Base-by-base conservation (phyloP, 2,329 filamentous ascomycete species). In the Arthrobotrys sinensis region DNA sequence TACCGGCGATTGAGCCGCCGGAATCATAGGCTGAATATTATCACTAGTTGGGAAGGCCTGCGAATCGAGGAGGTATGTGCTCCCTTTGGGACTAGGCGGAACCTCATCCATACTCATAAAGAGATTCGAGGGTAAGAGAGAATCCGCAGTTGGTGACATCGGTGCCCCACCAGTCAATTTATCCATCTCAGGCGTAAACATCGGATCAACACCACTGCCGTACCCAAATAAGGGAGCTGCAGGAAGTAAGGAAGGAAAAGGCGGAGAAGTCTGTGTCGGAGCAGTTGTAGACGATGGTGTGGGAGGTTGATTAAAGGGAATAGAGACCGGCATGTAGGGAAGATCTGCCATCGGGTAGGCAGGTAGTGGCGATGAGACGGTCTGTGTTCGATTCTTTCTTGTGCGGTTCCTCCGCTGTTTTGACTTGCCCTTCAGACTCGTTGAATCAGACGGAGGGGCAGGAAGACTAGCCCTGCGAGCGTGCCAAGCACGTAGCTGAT, bases 121-220 rank as follows among this genome's bases (percentile, higher is more conserved):
- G 3, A 91, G 85, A 76, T 89, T 89, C 0, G 92, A 92, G 0
- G 93, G 93, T 14, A 96, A 85, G 2, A 95, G 86, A 14, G 91
- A 88, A 32, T 91, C 90, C 1, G 92, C 93, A 3, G 91, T 92
- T 1, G 93, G 93, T 81, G 92, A 94, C 83, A 95, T 88, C 0
- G 91, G 91, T 1, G 91, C 92, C 32, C 89, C 90, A 16, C 87
- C 88, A 2, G 88, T 90, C 40, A 91, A 83, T 72, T 69, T 83
- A 81, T 65, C 81, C 32, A 70, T 70, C 4, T 80, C 70, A 8
- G 53, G 66, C 11, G 67, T 63, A 45, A 72, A 78, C 67, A 78
- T 72, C 1, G 77, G 50, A 11, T 70, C 65, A 2, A 60, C 7
- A 69, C 87, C 87, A 76, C 87, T 88, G 32, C 86, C 86, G 62